A percentile compares a stretch with the other conserved stretches of the same genome.
These are phyloP conservation scores for Penicillium brevicompactum DNA, from an alignment of 2,329 filamentous ascomycete species.

Conservation along the genomic window DNA sequence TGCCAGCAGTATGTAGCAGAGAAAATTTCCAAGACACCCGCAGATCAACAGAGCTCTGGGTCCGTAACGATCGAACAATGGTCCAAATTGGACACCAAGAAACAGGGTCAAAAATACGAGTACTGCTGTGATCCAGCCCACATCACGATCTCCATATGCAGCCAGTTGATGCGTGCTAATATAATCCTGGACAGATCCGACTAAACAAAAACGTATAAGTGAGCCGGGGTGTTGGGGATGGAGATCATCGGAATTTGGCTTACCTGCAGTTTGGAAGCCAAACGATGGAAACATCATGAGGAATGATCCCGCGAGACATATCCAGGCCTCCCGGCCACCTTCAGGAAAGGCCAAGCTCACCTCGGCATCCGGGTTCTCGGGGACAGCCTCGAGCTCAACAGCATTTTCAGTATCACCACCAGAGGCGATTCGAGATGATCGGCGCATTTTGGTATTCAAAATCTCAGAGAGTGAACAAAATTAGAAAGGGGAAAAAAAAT, in stretches of 20 bases:
- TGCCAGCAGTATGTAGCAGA: conserved; percentile 50
- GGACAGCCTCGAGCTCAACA: conserved; percentile 3
- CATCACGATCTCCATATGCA: conserved; percentile 45
- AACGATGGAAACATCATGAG: conserved; percentile 44
- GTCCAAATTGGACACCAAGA: conserved; percentile 52
- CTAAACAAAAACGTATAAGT: conserved; percentile 17
- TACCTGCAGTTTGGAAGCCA: conserved; percentile 49
- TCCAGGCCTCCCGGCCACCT: conserved; percentile 37
- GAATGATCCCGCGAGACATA: conserved; percentile 36
- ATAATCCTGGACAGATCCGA: conserved; percentile 54
- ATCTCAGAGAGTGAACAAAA: neutral
- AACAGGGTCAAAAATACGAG: conserved; percentile 50
- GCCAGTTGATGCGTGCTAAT: conserved; percentile 49
- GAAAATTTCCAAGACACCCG: conserved; percentile 41
- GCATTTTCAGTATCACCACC: neutral
- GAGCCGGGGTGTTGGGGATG: neutral
- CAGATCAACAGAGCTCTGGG: conserved; percentile 44
- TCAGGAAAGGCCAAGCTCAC: conserved; percentile 30
- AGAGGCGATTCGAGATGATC: neutral
- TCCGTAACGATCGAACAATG: conserved; percentile 53
- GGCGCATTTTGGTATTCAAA: neutral
- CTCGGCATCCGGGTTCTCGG: conserved; percentile 9
- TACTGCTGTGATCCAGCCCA: conserved; percentile 55
- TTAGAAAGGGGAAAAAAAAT: neutral
- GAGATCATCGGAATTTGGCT: neutral